Evolutionary conservation across 108 stramenopile genomes (phyloP).

Genomic region (Pseudonitzschia pungens): DNA sequence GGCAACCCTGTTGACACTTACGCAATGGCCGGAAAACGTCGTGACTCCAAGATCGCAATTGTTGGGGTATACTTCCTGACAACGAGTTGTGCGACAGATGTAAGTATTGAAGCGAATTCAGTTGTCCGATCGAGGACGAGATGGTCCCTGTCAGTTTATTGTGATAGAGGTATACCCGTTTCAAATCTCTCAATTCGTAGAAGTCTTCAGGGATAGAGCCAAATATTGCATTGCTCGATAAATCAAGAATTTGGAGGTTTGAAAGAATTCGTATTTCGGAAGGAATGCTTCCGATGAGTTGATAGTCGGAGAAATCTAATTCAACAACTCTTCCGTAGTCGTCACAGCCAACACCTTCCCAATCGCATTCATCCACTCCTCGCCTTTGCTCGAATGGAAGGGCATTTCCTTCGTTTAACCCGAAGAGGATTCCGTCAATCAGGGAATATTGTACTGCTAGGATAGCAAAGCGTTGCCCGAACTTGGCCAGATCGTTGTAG

Average conservation of each 20-base stretch:
- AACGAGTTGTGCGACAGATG: slow-evolving; percentile 20
- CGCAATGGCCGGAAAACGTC: neutral
- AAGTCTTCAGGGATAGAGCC: slow-evolving; percentile 12
- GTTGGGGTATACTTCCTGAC: slow-evolving; percentile 14
- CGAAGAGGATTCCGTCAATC: neutral
- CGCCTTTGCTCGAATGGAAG: neutral
- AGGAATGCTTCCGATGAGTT: slow-evolving; percentile 38
- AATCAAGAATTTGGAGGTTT: slow-evolving; percentile 6
- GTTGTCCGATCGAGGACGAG: neutral
- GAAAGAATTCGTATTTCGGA: slow-evolving; percentile 2
- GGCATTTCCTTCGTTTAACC: neutral
- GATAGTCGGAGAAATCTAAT: slow-evolving; percentile 38
- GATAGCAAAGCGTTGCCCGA: slow-evolving; percentile 7
- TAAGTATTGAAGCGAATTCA: neutral
- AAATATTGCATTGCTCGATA: neutral
- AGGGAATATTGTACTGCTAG: neutral
- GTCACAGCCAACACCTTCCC: slow-evolving; percentile 58
- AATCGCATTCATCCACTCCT: slow-evolving; percentile 36
- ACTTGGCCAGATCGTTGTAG: slow-evolving; percentile 5
- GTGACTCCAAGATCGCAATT: neutral
- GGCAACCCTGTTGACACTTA: slow-evolving; percentile 4
- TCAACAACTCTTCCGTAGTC: slow-evolving; percentile 33
- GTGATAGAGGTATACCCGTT: slow-evolving; percentile 18
- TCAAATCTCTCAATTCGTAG: slow-evolving; percentile 2
- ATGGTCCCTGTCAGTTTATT: slow-evolving; percentile 28